Conservation (phyloP, 306 rosid species). For the Vigna radiata region DNA sequence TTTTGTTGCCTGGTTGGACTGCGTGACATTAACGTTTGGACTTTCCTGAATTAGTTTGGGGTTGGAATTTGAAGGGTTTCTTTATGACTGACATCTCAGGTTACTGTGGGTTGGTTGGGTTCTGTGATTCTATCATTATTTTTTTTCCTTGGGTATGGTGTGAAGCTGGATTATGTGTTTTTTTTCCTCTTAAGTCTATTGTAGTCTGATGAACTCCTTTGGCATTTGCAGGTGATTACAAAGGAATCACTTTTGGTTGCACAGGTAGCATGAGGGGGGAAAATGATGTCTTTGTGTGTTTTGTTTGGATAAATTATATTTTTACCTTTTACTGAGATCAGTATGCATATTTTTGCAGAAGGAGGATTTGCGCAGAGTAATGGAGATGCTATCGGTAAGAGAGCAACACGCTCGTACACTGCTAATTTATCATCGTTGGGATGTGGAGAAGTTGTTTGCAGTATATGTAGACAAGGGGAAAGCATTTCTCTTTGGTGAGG, state of each 20-base stretch:
- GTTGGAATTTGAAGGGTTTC: conserved; percentile 15
- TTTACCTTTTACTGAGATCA: conserved; percentile 30
- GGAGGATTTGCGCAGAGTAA: conserved; percentile 86
- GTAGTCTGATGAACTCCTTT: conserved; percentile 33
- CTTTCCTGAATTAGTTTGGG: conserved; percentile 19
- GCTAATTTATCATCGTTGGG: conserved; percentile 91
- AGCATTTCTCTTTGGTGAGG: conserved; percentile 61
- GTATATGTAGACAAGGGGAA: conserved; percentile 80
- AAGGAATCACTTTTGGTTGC: conserved; percentile 77
- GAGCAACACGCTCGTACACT: conserved; percentile 88
- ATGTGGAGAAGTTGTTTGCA: conserved; percentile 72
- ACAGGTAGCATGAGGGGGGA: conserved; percentile 62
- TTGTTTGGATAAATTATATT: background rate
- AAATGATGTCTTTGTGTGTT: background rate
- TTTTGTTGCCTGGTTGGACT: conserved; percentile 20
- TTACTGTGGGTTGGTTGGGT: background rate
- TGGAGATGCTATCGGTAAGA: conserved; percentile 76
- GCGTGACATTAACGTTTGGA: background rate
- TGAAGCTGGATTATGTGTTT: conserved; percentile 9
- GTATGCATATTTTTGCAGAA: conserved; percentile 54
- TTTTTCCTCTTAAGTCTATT: conserved; percentile 2
- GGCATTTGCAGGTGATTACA: conserved; percentile 71
- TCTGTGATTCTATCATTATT: background rate
- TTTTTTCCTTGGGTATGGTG: background rate
- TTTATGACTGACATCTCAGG: conserved; percentile 9